Conservation (phyloP, 352 stramenopile genomes). For the Salisapilia sapeloensis region DNA sequence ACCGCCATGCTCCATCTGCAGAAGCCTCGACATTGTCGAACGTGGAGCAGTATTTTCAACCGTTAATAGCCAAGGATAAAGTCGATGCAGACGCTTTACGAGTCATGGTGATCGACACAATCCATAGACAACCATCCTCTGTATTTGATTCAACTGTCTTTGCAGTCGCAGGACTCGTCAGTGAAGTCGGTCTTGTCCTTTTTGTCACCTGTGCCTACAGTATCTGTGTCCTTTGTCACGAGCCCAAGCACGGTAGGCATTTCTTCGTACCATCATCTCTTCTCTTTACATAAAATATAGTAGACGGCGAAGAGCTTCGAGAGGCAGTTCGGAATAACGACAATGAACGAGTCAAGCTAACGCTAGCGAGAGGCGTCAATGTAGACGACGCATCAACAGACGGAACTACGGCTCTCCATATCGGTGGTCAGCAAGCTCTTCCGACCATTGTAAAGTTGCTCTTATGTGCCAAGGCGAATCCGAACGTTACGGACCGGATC, state of each 20-base stretch:
- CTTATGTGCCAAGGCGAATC: constrained; percentile 41
- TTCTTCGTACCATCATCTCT: constrained; percentile 1
- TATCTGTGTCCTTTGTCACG: constrained; percentile 45
- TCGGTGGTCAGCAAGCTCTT: constrained; percentile 64
- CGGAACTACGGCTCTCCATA: constrained; percentile 52
- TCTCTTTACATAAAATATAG: not conserved
- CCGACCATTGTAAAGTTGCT: constrained; percentile 29
- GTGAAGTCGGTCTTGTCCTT: constrained; percentile 27
- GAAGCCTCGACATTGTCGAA: constrained; percentile 1
- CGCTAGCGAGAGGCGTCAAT: constrained; percentile 41
- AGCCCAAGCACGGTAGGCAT: constrained; percentile 44
- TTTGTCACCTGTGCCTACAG: constrained; percentile 31
- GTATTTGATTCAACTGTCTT: no score
- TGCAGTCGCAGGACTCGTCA: constrained; percentile 10
- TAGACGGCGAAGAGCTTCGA: constrained; percentile 61
- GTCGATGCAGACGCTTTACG: no score
- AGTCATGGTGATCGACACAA: no score
- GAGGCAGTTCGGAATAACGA: constrained; percentile 65
- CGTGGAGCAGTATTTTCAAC: no score
- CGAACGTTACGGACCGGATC: constrained; percentile 34
- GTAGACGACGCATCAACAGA: constrained; percentile 31
- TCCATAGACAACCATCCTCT: no score
- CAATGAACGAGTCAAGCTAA: constrained; percentile 24
- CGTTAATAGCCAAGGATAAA: no score
- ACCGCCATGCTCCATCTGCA: constrained; percentile 21